phyloP scores from a whole-genome alignment of 1,284 basidiomycete genomes.

The Ustilago sp. region DNA sequence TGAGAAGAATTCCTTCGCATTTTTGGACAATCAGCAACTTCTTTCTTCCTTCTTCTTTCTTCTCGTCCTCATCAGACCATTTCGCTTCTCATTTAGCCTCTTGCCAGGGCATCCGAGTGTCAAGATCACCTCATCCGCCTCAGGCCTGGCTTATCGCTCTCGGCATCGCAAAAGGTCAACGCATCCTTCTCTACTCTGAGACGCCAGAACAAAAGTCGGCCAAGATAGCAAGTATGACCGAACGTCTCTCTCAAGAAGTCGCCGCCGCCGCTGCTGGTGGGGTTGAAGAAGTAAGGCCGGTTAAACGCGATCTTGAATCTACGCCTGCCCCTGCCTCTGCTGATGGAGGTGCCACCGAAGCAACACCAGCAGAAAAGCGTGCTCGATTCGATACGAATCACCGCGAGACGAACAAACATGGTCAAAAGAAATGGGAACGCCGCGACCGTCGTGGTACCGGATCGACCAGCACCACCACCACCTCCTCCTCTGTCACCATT shows the following conservation, averaged over 20 bases:
- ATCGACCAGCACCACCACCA: neutral
- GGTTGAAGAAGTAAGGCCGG: neutral
- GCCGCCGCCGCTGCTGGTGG: conserved; percentile 12
- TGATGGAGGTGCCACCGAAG: neutral
- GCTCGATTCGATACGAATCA: neutral
- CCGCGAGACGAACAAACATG: neutral
- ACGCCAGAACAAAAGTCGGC: conserved; percentile 23
- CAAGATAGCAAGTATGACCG: conserved; percentile 38
- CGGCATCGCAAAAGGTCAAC: conserved; percentile 35
- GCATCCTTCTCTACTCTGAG: conserved; percentile 38
- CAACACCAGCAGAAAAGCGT: neutral
- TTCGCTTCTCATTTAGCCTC: neutral
- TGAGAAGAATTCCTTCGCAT: neutral
- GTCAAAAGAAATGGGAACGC: conserved; percentile 37
- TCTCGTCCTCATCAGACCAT: neutral
- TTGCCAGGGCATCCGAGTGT: too few relatives aligned
- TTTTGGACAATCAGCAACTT: neutral
- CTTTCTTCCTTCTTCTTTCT: neutral
- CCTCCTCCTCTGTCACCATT: neutral
- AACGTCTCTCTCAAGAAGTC: conserved; percentile 21
- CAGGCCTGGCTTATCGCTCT: conserved; percentile 32
- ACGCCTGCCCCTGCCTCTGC: neutral
- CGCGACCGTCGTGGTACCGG: conserved; percentile 44
- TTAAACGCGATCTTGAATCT: conserved; percentile 23
- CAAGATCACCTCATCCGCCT: neutral